Evolutionary conservation across 2,329 filamentous ascomycete species (phyloP).

Genomic region (Paecilomyces formosus): DNA sequence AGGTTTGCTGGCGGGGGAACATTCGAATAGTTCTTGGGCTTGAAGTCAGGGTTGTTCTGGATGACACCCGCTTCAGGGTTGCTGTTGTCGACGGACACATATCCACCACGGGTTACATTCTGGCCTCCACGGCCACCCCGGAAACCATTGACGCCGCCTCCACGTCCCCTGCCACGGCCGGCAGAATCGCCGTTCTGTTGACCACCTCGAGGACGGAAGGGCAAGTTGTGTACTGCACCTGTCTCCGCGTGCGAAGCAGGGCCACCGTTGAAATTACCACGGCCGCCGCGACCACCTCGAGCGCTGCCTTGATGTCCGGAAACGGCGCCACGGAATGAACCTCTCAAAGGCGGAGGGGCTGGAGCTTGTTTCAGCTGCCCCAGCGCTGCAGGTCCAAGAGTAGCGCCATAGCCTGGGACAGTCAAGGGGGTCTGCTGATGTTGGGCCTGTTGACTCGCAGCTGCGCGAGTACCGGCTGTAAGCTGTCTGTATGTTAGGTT

Average conservation of each 20-base stretch:
- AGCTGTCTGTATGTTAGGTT: conserved; percentile 81
- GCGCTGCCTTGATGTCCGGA: conserved; percentile 37
- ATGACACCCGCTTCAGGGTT: conserved; percentile 49
- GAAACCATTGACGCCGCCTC: conserved; percentile 7
- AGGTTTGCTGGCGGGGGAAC: conserved; percentile 42
- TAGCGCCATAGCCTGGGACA: conserved; percentile 50
- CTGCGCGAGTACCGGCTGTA: conserved; percentile 47
- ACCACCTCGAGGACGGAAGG: conserved; percentile 21
- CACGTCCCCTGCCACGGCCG: conserved; percentile 27
- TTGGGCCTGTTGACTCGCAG: conserved; percentile 44
- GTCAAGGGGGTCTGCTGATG: conserved; percentile 48
- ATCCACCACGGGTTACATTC: conserved; percentile 26
- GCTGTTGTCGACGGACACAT: conserved; percentile 38
- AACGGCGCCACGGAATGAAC: conserved; percentile 53
- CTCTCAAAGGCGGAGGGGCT: conserved; percentile 50
- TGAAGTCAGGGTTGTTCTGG: conserved; percentile 49
- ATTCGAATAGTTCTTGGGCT: conserved; percentile 45
- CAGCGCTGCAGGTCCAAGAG: conserved; percentile 49
- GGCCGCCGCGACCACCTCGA: conserved; percentile 28
- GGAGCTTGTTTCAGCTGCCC: conserved; percentile 53
- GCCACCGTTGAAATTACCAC: conserved; percentile 18
- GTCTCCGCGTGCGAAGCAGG: not conserved
- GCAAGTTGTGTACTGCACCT: conserved; percentile 15
- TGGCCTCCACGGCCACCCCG: conserved; percentile 21
- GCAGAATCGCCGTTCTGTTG: conserved; percentile 14